These are phyloP conservation scores for Paramecium caudatum DNA, from an alignment of 73 alveolate species.

Conservation along the genomic window DNA sequence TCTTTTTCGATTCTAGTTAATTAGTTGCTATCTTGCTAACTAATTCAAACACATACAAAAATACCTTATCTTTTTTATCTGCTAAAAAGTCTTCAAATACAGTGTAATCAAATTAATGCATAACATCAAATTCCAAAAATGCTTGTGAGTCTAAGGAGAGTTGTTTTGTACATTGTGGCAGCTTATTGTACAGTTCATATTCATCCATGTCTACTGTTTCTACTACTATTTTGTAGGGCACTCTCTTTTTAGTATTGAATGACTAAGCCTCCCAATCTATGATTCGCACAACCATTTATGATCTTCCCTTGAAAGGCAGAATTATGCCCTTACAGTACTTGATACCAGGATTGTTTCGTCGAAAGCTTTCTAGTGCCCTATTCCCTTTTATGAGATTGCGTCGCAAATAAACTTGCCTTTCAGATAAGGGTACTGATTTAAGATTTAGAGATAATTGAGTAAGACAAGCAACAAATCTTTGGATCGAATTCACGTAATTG, in stretches of 20 bases:
- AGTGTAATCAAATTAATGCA: conserved; percentile 47
- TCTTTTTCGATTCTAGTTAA: neutral
- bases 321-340: conserved; percentile 49
- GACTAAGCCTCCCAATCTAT: conserved; percentile 40
- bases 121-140: neutral
- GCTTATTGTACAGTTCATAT: neutral
- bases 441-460: conserved; percentile 22
- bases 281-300: conserved; percentile 51
- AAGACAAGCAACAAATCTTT: conserved; percentile 46
- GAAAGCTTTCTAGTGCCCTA: conserved; percentile 43
- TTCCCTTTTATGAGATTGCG: conserved; percentile 38
- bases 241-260: conserved; percentile 93
- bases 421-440: conserved; percentile 6
- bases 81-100: neutral
- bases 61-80: conserved; percentile 12
- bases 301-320: conserved; percentile 36
- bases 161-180: neutral
- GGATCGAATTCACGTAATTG: conserved; percentile 55
- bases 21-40: conserved; percentile 36
- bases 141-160: conserved; percentile 43
- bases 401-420: conserved; percentile 20
- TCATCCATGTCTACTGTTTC: conserved; percentile 74
- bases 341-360: conserved; percentile 6
- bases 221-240: conserved; percentile 87
- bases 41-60: neutral